A percentile compares a stretch with the other conserved stretches of the same genome.
Evolutionary conservation across 2,329 filamentous ascomycete genomes (phyloP).

Genomic region (Colletotrichum chlorophyti): DNA sequence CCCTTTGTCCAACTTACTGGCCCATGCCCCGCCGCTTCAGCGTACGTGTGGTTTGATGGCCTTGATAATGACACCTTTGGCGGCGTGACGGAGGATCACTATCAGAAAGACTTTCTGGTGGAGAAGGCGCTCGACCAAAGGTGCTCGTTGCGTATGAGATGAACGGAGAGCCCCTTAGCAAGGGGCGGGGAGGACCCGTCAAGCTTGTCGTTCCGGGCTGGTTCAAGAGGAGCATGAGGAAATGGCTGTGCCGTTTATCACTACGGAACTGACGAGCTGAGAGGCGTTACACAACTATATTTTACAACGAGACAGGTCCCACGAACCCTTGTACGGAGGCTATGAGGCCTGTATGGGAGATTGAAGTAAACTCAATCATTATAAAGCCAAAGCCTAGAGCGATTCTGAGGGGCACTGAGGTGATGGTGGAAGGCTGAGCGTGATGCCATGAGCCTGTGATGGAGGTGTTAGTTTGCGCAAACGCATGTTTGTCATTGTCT

Average conservation of each 20-base stretch:
- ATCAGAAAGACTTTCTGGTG: not conserved
- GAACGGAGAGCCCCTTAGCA: not conserved
- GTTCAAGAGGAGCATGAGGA: not conserved
- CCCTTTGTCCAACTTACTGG: not conserved
- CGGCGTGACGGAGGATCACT: not conserved
- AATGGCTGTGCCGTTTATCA: not conserved
- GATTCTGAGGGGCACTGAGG: not conserved
- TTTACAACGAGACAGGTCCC: not conserved
- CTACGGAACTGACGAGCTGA: not conserved
- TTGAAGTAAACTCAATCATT: not conserved
- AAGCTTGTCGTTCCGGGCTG: not conserved
- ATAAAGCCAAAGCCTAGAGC: not conserved
- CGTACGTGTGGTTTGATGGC: not conserved
- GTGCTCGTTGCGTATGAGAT: not conserved
- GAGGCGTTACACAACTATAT: not conserved
- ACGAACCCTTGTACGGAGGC: not conserved
- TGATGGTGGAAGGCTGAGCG: not conserved
- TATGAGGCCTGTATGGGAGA: not conserved
- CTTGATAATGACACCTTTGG: not conserved
- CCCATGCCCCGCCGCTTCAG: not conserved
- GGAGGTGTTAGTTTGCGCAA: not conserved
- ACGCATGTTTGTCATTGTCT: not conserved
- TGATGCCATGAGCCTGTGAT: not conserved
- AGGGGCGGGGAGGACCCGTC: not conserved
- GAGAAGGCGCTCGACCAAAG: not conserved